Evolutionary conservation across 2,329 filamentous ascomycete species (phyloP).

Genomic region (Apiospora arundinis): DNA sequence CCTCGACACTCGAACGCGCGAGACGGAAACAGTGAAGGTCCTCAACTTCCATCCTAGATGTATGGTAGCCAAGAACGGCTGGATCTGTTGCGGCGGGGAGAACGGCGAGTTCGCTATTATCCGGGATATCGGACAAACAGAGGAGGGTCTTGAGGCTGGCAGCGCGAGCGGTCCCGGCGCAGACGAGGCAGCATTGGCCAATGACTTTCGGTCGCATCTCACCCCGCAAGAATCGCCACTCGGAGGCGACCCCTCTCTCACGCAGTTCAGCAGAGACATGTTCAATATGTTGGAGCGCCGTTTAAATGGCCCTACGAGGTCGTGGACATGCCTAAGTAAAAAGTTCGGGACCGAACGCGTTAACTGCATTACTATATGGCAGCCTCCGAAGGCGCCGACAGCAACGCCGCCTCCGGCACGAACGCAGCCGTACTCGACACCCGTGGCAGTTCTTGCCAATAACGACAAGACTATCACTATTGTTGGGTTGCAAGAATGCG

Average conservation of each 20-base stretch:
- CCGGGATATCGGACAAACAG: conserved; percentile 49
- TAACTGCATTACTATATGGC: conserved; percentile 72
- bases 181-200: conserved; percentile 35
- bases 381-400: conserved; percentile 47
- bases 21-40: conserved; percentile 75
- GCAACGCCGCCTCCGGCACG: conserved; percentile 34
- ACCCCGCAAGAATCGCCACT: conserved; percentile 33
- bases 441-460: conserved; percentile 80
- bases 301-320: conserved; percentile 49
- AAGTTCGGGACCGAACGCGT: conserved; percentile 66
- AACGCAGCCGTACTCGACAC: conserved; percentile 51
- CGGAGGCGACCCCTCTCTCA: conserved; percentile 44
- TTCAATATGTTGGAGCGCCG: conserved; percentile 40
- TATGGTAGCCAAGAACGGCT: conserved; percentile 83
- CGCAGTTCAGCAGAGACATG: conserved; percentile 40
- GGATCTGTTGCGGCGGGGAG: conserved; percentile 90
- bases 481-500: conserved; percentile 72
- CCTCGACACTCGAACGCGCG: conserved; percentile 71
- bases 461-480: conserved; percentile 90
- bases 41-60: conserved; percentile 81
- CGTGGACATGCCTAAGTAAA: conserved; percentile 55
- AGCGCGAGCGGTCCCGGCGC: conserved; percentile 24
- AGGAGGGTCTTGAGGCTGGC: conserved; percentile 27
- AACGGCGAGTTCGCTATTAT: conserved; percentile 87
- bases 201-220: conserved; percentile 32